Percentiles rank a stretch among this genome's conserved stretches.
Evolutionary conservation across 208 protist genomes (phyloP).

Genomic region (Trypanosoma vivax): DNA sequence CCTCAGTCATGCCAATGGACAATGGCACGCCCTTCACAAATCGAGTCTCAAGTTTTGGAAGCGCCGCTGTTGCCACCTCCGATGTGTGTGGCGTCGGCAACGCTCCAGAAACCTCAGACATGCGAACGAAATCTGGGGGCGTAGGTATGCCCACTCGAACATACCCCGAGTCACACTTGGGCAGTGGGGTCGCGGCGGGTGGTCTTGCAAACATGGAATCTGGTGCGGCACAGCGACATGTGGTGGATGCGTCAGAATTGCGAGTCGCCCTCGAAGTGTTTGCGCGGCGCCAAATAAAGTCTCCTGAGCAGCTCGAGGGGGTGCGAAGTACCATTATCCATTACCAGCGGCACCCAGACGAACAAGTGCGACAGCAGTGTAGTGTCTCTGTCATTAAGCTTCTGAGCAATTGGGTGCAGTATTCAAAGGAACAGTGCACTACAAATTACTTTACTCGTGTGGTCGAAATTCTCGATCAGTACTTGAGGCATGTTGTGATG

Average conservation of each 20-base stretch:
- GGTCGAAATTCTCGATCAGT: slow-evolving; percentile 79
- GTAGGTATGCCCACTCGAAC: too few relatives aligned
- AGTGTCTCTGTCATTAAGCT: slow-evolving; percentile 62
- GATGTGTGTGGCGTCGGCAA: too few relatives aligned
- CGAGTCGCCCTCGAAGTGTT: slow-evolving; percentile 73
- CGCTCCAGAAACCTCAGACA: too few relatives aligned
- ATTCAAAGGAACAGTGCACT: slow-evolving; percentile 72
- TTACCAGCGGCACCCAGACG: slow-evolving; percentile 67
- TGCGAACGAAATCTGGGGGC: too few relatives aligned
- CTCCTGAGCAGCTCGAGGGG: slow-evolving; percentile 75
- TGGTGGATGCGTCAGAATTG: slow-evolving; percentile 36
- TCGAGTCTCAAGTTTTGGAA: too few relatives aligned
- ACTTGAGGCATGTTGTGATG: slow-evolving; percentile 72
- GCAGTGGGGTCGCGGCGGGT: neutral
- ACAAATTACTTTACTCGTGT: slow-evolving; percentile 79
- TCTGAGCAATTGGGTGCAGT: slow-evolving; percentile 61
- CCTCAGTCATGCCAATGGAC: too few relatives aligned
- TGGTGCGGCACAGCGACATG: neutral
- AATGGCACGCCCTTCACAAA: too few relatives aligned
- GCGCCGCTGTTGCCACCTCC: too few relatives aligned
- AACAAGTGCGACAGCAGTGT: slow-evolving; percentile 65
- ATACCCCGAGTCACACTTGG: too few relatives aligned
- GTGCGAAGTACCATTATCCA: slow-evolving; percentile 58
- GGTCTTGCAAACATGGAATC: neutral
- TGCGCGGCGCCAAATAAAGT: slow-evolving; percentile 55